phyloP scores from a whole-genome alignment of 2,329 filamentous ascomycete species.

The Eutypa lata region DNA sequence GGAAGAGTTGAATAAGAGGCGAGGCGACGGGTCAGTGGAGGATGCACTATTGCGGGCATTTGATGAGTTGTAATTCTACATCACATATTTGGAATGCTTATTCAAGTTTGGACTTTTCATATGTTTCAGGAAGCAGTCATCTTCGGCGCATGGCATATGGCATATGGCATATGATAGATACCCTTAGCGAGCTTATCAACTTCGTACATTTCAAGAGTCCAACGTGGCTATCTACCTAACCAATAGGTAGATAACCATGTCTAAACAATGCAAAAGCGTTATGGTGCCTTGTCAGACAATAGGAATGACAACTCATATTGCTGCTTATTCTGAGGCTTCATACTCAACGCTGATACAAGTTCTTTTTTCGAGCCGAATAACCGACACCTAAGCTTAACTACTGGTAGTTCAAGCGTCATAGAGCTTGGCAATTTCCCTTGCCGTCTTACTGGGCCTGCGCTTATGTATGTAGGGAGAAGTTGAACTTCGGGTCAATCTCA shows the following conservation, averaged over 20 bases:
- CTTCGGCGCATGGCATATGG: background rate
- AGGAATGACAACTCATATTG: background rate
- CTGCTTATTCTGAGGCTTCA: background rate
- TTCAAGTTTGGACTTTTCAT: background rate
- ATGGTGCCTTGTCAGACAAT: too few relatives aligned
- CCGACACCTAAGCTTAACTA: background rate
- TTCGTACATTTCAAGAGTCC: background rate
- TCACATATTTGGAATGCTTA: background rate
- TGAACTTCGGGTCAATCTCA: too few relatives aligned
- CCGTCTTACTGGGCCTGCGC: background rate
- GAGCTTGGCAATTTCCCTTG: background rate
- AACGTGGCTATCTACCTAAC: background rate
- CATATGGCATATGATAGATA: background rate
- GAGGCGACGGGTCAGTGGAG: conserved; percentile 14
- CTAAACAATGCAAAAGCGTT: too few relatives aligned
- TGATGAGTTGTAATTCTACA: conserved; percentile 27
- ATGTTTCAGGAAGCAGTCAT: background rate
- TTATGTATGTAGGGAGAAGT: background rate
- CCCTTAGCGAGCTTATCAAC: background rate
- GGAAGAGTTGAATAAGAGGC: conserved; percentile 22
- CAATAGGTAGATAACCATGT: too few relatives aligned
- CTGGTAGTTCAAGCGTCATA: background rate
- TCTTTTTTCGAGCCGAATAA: background rate
- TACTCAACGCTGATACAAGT: background rate
- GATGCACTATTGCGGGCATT: conserved; percentile 27